These are phyloP conservation scores for Oenanthe sinensis DNA, from an alignment of 129 eudicot species.

Conservation along the genomic window DNA sequence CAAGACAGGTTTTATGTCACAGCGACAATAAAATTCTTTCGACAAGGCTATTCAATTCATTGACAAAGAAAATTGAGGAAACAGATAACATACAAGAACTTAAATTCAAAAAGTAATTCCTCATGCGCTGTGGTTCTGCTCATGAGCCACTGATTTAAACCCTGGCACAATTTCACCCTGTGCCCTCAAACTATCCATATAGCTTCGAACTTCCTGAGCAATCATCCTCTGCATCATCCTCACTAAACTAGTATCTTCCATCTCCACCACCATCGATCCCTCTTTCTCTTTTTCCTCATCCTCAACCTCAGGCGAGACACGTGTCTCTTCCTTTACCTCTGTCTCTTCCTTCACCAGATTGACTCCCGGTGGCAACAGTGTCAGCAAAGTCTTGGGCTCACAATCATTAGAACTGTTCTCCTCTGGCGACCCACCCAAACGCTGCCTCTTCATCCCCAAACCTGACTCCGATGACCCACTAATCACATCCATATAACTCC, in stretches of 20 bases:
- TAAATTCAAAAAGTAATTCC: not conserved
- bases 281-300: slow-evolving; percentile 16
- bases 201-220: slow-evolving; percentile 63
- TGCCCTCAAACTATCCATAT: slow-evolving; percentile 33
- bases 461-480: slow-evolving; percentile 32
- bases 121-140: not conserved
- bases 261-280: slow-evolving; percentile 31
- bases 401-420: slow-evolving; percentile 26
- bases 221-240: slow-evolving; percentile 58
- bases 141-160: slow-evolving; percentile 1
- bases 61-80: not conserved
- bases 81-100: not conserved
- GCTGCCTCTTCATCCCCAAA: slow-evolving; percentile 26
- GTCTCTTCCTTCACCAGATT: slow-evolving; percentile 13
- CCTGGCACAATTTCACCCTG: slow-evolving; percentile 19
- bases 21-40: not conserved
- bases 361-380: slow-evolving; percentile 58
- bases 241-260: slow-evolving; percentile 37
- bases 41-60: not conserved
- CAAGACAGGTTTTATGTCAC: not conserved
- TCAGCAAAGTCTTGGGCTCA: slow-evolving; percentile 38
- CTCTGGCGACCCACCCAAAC: slow-evolving; percentile 23
- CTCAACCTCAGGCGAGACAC: slow-evolving; percentile 17
- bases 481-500: slow-evolving; percentile 1
- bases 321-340: slow-evolving; percentile 14